Evolutionary conservation across 2,329 filamentous ascomycete genomes (phyloP), one percentile per base, ranked within the genome.

Genomic region (Calonectria crousiana): DNA sequence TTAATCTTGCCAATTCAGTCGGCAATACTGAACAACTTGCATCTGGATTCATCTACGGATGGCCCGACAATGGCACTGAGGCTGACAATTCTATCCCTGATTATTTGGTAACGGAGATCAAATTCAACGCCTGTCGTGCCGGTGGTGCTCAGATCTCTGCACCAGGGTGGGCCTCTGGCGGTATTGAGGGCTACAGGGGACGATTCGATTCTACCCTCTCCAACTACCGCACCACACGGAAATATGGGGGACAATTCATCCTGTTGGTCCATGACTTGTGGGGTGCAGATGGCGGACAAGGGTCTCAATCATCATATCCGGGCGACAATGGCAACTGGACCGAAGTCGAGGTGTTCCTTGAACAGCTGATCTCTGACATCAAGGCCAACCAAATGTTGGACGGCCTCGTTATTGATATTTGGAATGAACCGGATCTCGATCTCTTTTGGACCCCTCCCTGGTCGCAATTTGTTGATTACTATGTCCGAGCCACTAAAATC

Each of bases 281-380:
- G 64, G 64, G 64, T 9, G 44, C 64, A 18, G 64, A 47, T 41
- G 64, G 64, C 23, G 13, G 30, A 18, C 30, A 32, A 32, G 30
- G 30, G 9, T 32, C 26, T 26, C 47, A 18, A 18, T 6, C 26
- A 36, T n/a, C 32, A 16, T 67, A 28, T 14, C 64, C 64, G 3
- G 64, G 64, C 10, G 64, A 67, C 11, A 28, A 67, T 14, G 64
- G 64, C 6, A 52, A 67, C 32, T 67, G 64, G 64, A 67, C 47
- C 2, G 47, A 52, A 67, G 26, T 52, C n/a, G 47, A 67, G 20
- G 13, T 8, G 1, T 67, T 67, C 6, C 16, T 41, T 6, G 10
- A 6, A 2, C 64, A 67, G 49, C 47, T 52, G 9, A 52, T 67
- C 11, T 18, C 23, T 16, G 64, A 67, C 16, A 41, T 67, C 30